phyloP scores from a whole-genome alignment of 306 rosid species.

The Boehmeria nivea region DNA sequence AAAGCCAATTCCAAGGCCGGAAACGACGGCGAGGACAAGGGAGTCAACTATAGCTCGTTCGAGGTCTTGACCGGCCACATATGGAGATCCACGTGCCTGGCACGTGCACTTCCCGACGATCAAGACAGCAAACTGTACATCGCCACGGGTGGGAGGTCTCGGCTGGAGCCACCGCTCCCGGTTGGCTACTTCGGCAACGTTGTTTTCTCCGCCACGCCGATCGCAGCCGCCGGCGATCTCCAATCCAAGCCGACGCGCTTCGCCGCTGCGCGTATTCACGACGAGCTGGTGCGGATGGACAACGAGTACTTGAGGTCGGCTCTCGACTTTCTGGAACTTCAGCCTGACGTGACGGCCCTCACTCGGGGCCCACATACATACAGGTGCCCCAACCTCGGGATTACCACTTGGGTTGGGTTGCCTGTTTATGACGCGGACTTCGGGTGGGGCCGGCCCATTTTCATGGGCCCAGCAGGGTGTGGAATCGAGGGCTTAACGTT shows the following conservation, averaged over 20 bases:
- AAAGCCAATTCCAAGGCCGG: conserved; percentile 61
- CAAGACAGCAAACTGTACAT: conserved; percentile 75
- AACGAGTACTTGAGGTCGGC: conserved; percentile 70
- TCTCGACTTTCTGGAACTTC: conserved; percentile 67
- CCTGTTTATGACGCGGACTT: conserved; percentile 87
- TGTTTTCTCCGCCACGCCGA: conserved; percentile 66
- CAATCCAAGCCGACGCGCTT: conserved; percentile 70
- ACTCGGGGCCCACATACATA: conserved; percentile 72
- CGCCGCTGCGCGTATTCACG: conserved; percentile 67
- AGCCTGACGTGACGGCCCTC: conserved; percentile 68
- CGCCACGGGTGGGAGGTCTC: conserved; percentile 74
- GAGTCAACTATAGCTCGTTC: conserved; percentile 68
- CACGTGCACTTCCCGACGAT: conserved; percentile 57
- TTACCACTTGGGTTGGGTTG: conserved; percentile 81
- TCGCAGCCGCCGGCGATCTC: conserved; percentile 58
- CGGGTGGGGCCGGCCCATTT: conserved; percentile 93
- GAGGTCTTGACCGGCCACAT: conserved; percentile 80
- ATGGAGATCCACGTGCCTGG: conserved; percentile 66
- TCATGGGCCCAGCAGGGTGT: conserved; percentile 88
- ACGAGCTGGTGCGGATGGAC: conserved; percentile 56
- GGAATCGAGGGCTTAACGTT: conserved; percentile 69
- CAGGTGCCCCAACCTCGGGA: conserved; percentile 77
- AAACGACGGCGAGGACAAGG: conserved; percentile 41
- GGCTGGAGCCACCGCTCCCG: conserved; percentile 74
- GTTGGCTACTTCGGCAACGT: conserved; percentile 83